phyloP scores from a whole-genome alignment of 2,329 filamentous ascomycete species.

The Fusarium devonianum region DNA sequence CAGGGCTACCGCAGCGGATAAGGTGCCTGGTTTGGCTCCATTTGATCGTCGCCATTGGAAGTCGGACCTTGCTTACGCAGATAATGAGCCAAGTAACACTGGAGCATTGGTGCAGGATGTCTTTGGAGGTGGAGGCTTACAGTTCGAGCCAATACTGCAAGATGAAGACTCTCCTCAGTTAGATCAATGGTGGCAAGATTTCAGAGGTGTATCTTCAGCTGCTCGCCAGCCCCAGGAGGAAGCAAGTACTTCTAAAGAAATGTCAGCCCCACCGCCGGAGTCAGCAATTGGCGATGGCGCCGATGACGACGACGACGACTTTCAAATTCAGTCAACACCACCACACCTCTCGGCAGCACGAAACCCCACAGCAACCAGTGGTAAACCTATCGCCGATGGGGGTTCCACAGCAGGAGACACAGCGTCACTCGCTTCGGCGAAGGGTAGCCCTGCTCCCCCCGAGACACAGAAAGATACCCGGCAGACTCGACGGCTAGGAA shows the following conservation, averaged over 20 bases:
- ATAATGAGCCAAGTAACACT: slow-evolving; percentile 43
- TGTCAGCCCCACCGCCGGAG: slow-evolving; percentile 22
- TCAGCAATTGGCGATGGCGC: slow-evolving; percentile 33
- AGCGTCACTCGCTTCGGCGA: slow-evolving; percentile 16
- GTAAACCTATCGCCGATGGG: slow-evolving; percentile 35
- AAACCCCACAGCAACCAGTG: slow-evolving; percentile 28
- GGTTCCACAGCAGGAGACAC: slow-evolving; percentile 47
- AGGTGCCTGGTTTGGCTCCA: slow-evolving; percentile 59
- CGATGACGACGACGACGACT: slow-evolving; percentile 57
- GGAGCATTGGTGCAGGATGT: slow-evolving; percentile 50
- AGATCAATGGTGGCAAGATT: slow-evolving; percentile 59
- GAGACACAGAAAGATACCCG: slow-evolving; percentile 28
- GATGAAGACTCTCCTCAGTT: slow-evolving; percentile 47
- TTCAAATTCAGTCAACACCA: slow-evolving; percentile 59
- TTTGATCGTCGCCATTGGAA: slow-evolving; percentile 55
- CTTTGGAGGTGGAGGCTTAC: slow-evolving; percentile 50
- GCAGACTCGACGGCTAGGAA: slow-evolving; percentile 44
- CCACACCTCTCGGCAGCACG: slow-evolving; percentile 45
- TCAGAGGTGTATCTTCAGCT: slow-evolving; percentile 45
- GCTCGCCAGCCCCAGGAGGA: slow-evolving; percentile 29
- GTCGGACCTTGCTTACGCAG: slow-evolving; percentile 34
- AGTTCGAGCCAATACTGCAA: slow-evolving; percentile 40
- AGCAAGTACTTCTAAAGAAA: slow-evolving; percentile 10
- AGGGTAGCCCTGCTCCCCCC: slow-evolving; percentile 7
- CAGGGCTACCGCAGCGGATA: slow-evolving; percentile 54